phyloP scores from a whole-genome alignment of 139 green algal genomes.

The Mesotaenium endlicherianum region DNA sequence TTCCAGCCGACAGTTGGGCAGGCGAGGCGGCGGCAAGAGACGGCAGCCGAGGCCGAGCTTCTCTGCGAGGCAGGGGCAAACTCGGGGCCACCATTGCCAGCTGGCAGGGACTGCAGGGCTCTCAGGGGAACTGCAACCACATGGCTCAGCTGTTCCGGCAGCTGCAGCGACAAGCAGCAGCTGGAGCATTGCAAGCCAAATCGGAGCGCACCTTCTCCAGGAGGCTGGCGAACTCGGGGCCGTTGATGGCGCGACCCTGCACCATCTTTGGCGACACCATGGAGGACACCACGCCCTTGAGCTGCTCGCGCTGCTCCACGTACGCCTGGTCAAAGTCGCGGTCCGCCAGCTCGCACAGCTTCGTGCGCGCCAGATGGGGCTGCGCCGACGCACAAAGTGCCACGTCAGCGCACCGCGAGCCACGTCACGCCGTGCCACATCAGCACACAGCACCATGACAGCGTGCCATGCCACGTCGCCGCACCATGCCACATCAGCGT shows the following conservation, averaged over 20 bases:
- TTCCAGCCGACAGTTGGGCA: too few relatives aligned
- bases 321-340: conserved; percentile 61
- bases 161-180: too few relatives aligned
- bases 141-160: too few relatives aligned
- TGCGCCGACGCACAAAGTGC: conserved; percentile 54
- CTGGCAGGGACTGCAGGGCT: too few relatives aligned
- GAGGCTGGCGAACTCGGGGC: conserved; percentile 17
- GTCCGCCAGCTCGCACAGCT: conserved; percentile 73
- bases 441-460: background rate
- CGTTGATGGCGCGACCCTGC: background rate
- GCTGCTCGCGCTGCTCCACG: conserved; percentile 34
- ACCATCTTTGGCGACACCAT: conserved; percentile 39
- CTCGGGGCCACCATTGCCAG: too few relatives aligned
- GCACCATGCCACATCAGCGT: background rate
- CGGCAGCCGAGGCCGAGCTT: too few relatives aligned
- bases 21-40: too few relatives aligned
- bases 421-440: background rate
- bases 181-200: too few relatives aligned
- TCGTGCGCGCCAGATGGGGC: conserved; percentile 85
- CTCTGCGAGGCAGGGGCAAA: too few relatives aligned
- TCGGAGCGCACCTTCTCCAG: background rate
- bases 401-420: background rate
- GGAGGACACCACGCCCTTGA: conserved; percentile 19
- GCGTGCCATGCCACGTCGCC: background rate
- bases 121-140: too few relatives aligned